phyloP scores from a whole-genome alignment of 495 filamentous ascomycete genomes.

The Terfezia boudieri region DNA sequence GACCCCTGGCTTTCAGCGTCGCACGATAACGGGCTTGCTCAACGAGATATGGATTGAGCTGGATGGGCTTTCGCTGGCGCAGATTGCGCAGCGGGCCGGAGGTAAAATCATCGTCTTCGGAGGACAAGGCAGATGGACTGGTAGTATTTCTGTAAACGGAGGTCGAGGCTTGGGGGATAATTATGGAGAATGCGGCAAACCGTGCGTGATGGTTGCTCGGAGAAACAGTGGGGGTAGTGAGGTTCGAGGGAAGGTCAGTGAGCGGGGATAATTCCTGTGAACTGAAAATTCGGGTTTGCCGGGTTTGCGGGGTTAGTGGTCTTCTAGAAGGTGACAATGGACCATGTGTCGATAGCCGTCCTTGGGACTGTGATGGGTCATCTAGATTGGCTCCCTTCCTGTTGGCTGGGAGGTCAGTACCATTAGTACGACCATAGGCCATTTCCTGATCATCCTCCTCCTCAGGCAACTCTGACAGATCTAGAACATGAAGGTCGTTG shows the following conservation, averaged over 20 bases:
- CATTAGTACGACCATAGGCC: no score
- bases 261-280: neutral
- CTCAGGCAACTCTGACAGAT: no score
- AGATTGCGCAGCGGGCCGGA: slow-evolving; percentile 15
- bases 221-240: neutral
- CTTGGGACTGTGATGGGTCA: no score
- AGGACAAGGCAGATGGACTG: slow-evolving; percentile 12
- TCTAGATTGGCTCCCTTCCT: no score
- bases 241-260: neutral
- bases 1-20: slow-evolving; percentile 26
- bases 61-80: slow-evolving; percentile 36
- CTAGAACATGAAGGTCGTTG: no score
- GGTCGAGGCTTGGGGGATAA: neutral
- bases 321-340: no score
- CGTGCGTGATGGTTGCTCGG: neutral
- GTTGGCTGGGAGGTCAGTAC: no score
- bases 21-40: slow-evolving; percentile 32
- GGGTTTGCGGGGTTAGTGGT: no score
- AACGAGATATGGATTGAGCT: slow-evolving; percentile 34
- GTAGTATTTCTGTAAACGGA: neutral
- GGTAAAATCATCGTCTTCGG: slow-evolving; percentile 20
- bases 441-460: no score
- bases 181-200: neutral
- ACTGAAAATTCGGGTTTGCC: no score
- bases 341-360: no score